These are phyloP conservation scores for Sugiyamaella sp. DNA, from an alignment of 1,139 yeast species.

Conservation along the genomic window DNA sequence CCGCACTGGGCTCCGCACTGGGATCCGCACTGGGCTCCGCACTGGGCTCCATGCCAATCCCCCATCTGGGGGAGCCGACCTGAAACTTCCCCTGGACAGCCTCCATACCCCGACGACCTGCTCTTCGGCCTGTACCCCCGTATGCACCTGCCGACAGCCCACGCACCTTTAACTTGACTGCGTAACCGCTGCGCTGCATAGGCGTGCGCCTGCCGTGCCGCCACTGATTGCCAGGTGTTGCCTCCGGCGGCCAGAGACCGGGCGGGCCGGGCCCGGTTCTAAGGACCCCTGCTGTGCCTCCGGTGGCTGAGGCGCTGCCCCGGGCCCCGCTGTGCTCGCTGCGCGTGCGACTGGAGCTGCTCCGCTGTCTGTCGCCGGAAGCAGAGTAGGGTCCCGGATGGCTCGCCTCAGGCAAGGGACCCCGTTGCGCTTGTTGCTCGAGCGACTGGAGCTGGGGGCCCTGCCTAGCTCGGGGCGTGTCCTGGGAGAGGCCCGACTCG, in stretches of 20 bases:
- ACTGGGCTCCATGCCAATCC: no score
- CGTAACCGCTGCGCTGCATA: conserved; percentile 1
- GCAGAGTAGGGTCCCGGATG: not conserved
- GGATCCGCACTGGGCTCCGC: no score
- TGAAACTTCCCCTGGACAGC: not conserved
- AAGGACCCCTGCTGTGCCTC: not conserved
- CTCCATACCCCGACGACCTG: not conserved
- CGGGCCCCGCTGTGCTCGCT: not conserved
- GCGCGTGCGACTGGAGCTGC: not conserved
- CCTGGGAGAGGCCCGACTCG: not conserved
- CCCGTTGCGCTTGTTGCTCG: not conserved
- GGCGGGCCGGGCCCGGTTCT: conserved; percentile 7
- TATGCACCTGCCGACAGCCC: not conserved
- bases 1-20: no score
- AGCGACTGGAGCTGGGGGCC: not conserved
- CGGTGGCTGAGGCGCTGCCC: not conserved
- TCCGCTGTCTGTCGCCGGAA: not conserved
- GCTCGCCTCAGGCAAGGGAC: not conserved
- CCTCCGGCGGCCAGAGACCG: conserved; percentile 18
- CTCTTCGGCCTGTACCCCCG: not conserved
- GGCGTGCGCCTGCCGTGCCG: no score
- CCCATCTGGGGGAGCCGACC: no score
- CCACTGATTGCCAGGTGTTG: no score
- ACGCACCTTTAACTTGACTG: not conserved
- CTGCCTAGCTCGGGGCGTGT: no score